Evolutionary conservation across 345 rosid genomes (phyloP).

Genomic region (Hypericum perforatum): DNA sequence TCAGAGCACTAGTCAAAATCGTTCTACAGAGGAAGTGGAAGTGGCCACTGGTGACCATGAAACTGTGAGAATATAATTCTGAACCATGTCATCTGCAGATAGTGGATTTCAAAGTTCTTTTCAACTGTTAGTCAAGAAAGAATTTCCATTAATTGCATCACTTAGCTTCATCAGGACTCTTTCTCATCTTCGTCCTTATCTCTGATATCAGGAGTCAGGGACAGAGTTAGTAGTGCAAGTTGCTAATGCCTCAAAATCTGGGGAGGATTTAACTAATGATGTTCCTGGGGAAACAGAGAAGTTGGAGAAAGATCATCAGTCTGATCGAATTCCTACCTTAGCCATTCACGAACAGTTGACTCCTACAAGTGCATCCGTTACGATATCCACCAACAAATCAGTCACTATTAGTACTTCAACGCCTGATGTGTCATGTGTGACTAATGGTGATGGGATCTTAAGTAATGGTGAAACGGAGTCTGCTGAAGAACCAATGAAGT

Average conservation of each 20-base stretch:
- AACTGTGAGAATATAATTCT: conserved; percentile 30
- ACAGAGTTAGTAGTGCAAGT: conserved; percentile 36
- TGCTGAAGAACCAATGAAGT: conserved; percentile 35
- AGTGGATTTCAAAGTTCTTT: not conserved
- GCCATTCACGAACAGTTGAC: conserved; percentile 51
- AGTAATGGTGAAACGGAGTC: conserved; percentile 38
- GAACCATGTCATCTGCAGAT: not conserved
- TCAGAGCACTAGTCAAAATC: conserved; percentile 35
- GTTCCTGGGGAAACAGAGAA: conserved; percentile 39
- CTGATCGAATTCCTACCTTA: conserved; percentile 80
- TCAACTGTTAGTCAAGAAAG: not conserved
- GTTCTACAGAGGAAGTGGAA: conserved; percentile 39
- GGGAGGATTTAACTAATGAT: conserved; percentile 32
- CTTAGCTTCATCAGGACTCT: not conserved
- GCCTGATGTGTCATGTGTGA: conserved; percentile 20
- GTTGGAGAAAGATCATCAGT: conserved; percentile 43
- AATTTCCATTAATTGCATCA: conserved; percentile 1
- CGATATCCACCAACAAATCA: conserved; percentile 29
- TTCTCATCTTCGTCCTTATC: no score
- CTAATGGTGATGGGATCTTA: conserved; percentile 36
- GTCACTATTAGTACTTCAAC: conserved; percentile 25
- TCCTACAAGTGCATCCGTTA: conserved; percentile 29
- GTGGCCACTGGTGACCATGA: conserved; percentile 22
- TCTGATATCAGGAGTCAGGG: conserved; percentile 33
- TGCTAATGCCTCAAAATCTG: conserved; percentile 32